Evolutionary conservation across 345 rosid genomes (phyloP), one percentile per base, ranked within the genome.

Genomic region (Trapa bicornis): DNA sequence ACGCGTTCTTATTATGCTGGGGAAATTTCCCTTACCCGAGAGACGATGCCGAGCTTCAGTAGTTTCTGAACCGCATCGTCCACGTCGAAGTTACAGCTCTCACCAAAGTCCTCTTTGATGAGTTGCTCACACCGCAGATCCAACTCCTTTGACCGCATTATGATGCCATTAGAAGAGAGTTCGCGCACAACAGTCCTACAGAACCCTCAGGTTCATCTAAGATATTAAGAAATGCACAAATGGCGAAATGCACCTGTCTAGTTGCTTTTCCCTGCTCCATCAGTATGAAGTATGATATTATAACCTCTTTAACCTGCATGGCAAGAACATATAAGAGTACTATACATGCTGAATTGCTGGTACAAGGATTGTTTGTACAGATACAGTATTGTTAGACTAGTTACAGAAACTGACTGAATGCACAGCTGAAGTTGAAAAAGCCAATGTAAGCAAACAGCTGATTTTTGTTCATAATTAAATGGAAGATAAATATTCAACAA

Each of bases 251-350:
- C 65, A 85, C 98, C 93, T 87, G 85, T 78, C 71, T 72, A 54
- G 96, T 87, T 67, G 99, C 95, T 80, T 91, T 91, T 60, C 97
- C 99, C 68, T 94, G 99, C 77, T 90, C 97, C 96, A 91, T 88
- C 79, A 94, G 74, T 76, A 91, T 87, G 79, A 86, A 94, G 82
- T 85, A 93, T 35, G 89, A 81, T 70, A 94, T 79, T 60, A 94
- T 87, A 64, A 94, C 92, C 80, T 94, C 97, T 78, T 94, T 94
- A 53, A 94, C 99, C 99, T 94, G 83, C 79, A 68, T 54, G 68
- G 67, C 58, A 45, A 37, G 65, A 50, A 17, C 7, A 29, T 22
- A 10, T 13, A 22, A 68, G 32, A 42, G 37, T 50, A 50, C 15
- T 15, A 2, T 50, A 15, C 17, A 50, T 16, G 13, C 22, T 14